These are phyloP conservation scores for Aplosporella prunicola DNA, from an alignment of 2,329 filamentous ascomycete species.

Conservation along the genomic window DNA sequence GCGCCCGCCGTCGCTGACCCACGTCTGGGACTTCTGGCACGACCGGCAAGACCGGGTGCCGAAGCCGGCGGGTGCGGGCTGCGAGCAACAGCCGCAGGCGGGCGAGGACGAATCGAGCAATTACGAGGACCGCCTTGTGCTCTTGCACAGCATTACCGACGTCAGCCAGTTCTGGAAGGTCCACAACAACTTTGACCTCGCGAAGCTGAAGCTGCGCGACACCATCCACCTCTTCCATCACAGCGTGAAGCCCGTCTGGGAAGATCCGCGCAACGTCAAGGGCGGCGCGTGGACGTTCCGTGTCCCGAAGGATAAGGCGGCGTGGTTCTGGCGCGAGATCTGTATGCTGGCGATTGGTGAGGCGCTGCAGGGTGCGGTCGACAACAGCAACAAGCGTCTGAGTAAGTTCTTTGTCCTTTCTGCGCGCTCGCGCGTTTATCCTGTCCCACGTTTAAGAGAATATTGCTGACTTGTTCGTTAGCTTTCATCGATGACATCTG, in stretches of 20 bases:
- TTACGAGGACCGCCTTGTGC: constrained; percentile 39
- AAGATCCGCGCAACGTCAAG: constrained; percentile 75
- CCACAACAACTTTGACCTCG: constrained; percentile 65
- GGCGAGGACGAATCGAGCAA: constrained; percentile 17
- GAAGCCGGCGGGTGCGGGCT: constrained; percentile 8
- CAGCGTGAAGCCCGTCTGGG: constrained; percentile 73
- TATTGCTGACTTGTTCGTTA: constrained; percentile 11
- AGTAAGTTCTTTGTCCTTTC: constrained; percentile 42
- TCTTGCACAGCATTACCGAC: constrained; percentile 37
- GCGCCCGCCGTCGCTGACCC: constrained; percentile 41
- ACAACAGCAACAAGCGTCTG: constrained; percentile 37
- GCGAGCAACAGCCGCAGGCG: constrained; percentile 13
- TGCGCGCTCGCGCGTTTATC: not conserved
- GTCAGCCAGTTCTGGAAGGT: constrained; percentile 42
- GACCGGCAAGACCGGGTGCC: constrained; percentile 32
- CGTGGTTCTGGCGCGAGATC: constrained; percentile 71
- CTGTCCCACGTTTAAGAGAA: not conserved
- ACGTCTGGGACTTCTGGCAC: constrained; percentile 45
- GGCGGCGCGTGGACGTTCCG: constrained; percentile 92
- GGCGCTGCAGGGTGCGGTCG: constrained; percentile 63
- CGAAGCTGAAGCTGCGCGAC: constrained; percentile 58
- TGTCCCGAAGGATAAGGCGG: constrained; percentile 61
- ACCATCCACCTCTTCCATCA: constrained; percentile 70
- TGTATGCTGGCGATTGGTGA: constrained; percentile 77
- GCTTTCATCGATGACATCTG: constrained; percentile 68